These are phyloP conservation scores for Mariannaea elegans DNA, from an alignment of 2,329 filamentous ascomycete genomes.

Conservation along the genomic window DNA sequence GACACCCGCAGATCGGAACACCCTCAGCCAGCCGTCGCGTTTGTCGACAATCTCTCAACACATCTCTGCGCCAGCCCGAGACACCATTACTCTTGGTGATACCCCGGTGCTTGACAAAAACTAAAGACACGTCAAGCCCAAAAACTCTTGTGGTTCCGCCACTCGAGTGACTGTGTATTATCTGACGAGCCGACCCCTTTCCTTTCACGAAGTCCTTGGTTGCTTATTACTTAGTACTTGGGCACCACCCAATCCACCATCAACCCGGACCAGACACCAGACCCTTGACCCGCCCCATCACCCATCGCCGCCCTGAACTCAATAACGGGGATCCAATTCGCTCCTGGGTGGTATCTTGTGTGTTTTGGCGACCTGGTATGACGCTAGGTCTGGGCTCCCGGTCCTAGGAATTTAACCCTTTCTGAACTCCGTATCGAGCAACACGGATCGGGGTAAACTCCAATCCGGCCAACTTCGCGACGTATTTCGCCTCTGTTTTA, in stretches of 20 bases:
- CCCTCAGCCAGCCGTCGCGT: conserved; percentile 23
- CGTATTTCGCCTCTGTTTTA: conserved; percentile 22
- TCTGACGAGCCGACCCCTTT: conserved; percentile 38
- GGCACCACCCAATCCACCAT: conserved; percentile 30
- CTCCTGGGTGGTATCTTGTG: conserved; percentile 33
- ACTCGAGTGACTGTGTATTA: conserved; percentile 31
- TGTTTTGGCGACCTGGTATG: conserved; percentile 40
- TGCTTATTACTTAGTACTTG: conserved; percentile 22
- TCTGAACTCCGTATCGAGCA: conserved; percentile 35
- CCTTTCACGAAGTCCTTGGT: conserved; percentile 30
- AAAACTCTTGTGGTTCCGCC: conserved; percentile 23
- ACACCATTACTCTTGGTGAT: conserved; percentile 25
- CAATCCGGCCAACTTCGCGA: conserved; percentile 19
- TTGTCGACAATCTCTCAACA: conserved; percentile 23
- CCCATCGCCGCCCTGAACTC: conserved; percentile 23
- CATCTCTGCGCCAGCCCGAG: conserved; percentile 24
- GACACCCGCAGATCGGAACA: conserved; percentile 34
- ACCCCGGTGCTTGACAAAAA: conserved; percentile 18
- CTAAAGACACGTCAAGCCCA: conserved; percentile 19
- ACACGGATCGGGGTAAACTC: conserved; percentile 26
- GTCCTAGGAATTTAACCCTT: conserved; percentile 45
- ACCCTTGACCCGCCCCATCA: conserved; percentile 36
- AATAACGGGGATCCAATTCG: conserved; percentile 35
- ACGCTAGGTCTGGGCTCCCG: conserved; percentile 42
- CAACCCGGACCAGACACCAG: conserved; percentile 24